Percentiles rank a stretch among this genome's conserved stretches.
These are phyloP conservation scores for Gamarada debralockiae DNA, from an alignment of 495 filamentous ascomycete genomes.

Conservation along the genomic window DNA sequence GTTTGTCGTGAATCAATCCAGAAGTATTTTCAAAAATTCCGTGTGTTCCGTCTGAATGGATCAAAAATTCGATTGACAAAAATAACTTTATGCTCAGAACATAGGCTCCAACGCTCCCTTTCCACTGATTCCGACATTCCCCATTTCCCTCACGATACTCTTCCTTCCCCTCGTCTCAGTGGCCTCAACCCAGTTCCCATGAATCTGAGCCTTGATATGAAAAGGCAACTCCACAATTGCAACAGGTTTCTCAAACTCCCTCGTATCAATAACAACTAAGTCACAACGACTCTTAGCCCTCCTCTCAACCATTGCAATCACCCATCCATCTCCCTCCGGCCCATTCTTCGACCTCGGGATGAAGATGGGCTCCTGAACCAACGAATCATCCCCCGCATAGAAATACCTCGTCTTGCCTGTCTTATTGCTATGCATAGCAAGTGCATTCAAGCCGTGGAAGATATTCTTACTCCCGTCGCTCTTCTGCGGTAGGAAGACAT, in stretches of 20 bases:
- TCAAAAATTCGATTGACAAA: too few species aligned
- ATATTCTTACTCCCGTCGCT: constrained; percentile 2
- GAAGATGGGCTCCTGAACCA: constrained; percentile 38
- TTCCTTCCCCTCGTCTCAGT: constrained; percentile 15
- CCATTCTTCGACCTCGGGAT: constrained; percentile 26
- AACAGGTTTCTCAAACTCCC: constrained; percentile 34
- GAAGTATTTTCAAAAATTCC: too few species aligned
- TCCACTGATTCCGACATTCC: neutral
- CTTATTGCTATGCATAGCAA: constrained; percentile 3
- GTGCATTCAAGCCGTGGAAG: constrained; percentile 24
- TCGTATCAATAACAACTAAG: constrained; percentile 44
- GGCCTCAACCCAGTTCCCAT: constrained; percentile 44
- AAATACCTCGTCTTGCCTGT: constrained; percentile 17
- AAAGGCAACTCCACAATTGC: constrained; percentile 41
- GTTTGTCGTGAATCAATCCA: too few species aligned
- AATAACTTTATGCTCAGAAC: too few species aligned
- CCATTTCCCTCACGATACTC: neutral
- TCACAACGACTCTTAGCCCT: constrained; percentile 44
- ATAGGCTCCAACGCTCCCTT: neutral
- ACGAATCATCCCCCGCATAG: constrained; percentile 19
- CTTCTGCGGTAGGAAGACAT: neutral
- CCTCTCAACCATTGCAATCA: constrained; percentile 34
- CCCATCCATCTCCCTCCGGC: constrained; percentile 34
- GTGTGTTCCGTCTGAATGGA: too few species aligned
- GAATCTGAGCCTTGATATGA: constrained; percentile 37